Percentiles rank a stretch among this genome's conserved stretches.
Conservation (phyloP, 179 eudicot species). For the Amaranthus tricolor region DNA sequence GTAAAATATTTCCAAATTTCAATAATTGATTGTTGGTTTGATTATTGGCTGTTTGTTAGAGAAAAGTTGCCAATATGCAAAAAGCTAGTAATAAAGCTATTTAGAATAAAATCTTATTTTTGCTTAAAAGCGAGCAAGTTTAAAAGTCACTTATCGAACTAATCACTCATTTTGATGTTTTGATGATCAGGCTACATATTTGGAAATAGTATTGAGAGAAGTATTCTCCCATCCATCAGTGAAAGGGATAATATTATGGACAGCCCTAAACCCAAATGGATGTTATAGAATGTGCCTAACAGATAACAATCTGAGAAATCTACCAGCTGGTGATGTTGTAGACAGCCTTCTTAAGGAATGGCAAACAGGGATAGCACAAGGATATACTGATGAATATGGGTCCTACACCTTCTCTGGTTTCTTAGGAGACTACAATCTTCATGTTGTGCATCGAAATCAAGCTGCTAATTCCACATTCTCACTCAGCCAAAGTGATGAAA, state of each 20-base stretch:
- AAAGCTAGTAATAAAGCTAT: no score
- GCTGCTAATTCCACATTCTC: slow-evolving; percentile 51
- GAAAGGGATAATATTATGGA: slow-evolving; percentile 78
- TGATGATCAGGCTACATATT: slow-evolving; percentile 45
- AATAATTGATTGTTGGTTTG: no score
- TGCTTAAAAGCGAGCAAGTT: no score
- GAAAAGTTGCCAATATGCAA: no score
- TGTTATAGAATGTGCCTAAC: slow-evolving; percentile 92
- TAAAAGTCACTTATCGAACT: no score
- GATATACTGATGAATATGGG: slow-evolving; percentile 54
- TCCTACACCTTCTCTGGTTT: slow-evolving; percentile 61
- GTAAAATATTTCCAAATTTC: no score
- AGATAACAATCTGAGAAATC: slow-evolving; percentile 51
- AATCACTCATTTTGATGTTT: no score
- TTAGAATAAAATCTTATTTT: no score
- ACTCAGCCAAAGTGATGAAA: slow-evolving; percentile 51
- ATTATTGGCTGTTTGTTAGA: no score
- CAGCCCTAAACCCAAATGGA: slow-evolving; percentile 61
- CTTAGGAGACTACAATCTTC: slow-evolving; percentile 60
- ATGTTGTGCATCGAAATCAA: slow-evolving; percentile 35
- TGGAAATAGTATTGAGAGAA: slow-evolving; percentile 65
- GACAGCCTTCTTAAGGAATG: slow-evolving; percentile 70
- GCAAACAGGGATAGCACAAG: slow-evolving; percentile 49
- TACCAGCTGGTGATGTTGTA: slow-evolving; percentile 69
- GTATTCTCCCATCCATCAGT: slow-evolving; percentile 70